Base-by-base conservation (phyloP, 2,329 filamentous ascomycete species). In the Dactylellina parvicollis region DNA sequence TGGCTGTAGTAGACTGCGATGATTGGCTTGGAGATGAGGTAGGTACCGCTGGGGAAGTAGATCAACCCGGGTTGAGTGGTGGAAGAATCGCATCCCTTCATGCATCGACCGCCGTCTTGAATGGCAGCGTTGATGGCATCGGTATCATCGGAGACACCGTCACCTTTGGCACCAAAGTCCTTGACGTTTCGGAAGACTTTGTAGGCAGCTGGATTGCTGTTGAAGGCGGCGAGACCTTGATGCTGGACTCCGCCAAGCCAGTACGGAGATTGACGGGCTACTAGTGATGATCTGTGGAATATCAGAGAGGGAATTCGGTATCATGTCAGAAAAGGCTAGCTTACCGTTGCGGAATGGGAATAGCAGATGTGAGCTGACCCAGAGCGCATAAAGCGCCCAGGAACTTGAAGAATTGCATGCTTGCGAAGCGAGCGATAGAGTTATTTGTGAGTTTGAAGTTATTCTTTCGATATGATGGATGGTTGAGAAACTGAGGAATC, bases 1-100 rank as follows among this genome's bases (percentile, higher is more conserved):
- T 96, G 92, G 14, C 93, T 96, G 83, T 96, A 96, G 85, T 97
- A 98, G 81, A 89, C 90, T 80, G 92, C 90, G 59, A 92, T 82
- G 76, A 98, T 87, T 26, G 93, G 91, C 78, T 84, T 86, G 79
- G 88, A 92, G 77, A 98, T 89, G 22, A 90, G 79, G 79, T 97
- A 98, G 61, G 88, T 96, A 76, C 94, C 93, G 9, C 91, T 85
- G 46, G 92, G 93, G 83, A 98, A 96, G 84, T 96, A 98, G 60
- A 98, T 88, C 16, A 98, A 83, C 22, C 92, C 94, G 0, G 94
- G 94, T 1, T 88, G 88, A 14, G 86, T 86, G 1, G 94, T 98
- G 26, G 86, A 87, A 1, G 92, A 96, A 80, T 95, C 90, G 79
- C 83, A 84, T 70, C 80, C 81, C 75, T 79, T 77, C 36, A 81